Evolutionary conservation across 176 grass and related monocot genomes (phyloP).

Genomic region (Ensete ventricosum): DNA sequence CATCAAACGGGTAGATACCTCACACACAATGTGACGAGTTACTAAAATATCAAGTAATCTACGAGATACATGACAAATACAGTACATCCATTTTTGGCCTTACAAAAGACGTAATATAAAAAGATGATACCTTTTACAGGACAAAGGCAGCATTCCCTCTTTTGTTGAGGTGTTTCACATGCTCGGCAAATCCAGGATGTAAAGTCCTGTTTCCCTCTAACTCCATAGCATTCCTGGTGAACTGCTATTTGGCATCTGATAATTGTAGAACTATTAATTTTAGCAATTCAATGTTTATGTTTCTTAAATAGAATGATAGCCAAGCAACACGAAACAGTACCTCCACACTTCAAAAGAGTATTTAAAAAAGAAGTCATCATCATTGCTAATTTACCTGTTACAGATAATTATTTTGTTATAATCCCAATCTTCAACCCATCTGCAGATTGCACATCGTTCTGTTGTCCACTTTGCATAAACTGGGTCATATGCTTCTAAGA

Average conservation of each 20-base stretch:
- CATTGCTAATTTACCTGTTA: conserved; percentile 43
- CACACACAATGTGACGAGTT: neutral
- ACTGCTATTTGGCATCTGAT: conserved; percentile 95
- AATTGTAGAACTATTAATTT: conserved; percentile 19
- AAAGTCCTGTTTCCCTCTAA: conserved; percentile 74
- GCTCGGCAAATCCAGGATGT: conserved; percentile 93
- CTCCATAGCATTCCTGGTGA: conserved; percentile 98
- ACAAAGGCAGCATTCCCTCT: conserved; percentile 88
- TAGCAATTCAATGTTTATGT: neutral
- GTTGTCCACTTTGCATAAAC: conserved; percentile 92
- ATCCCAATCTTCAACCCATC: conserved; percentile 99
- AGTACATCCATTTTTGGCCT: too few relatives aligned
- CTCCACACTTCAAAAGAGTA: neutral
- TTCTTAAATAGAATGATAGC: too few relatives aligned
- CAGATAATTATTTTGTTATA: conserved; percentile 99
- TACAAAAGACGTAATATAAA: neutral
- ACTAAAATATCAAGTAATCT: neutral
- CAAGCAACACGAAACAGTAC: neutral
- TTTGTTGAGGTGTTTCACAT: conserved; percentile 76
- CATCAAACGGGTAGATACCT: neutral
- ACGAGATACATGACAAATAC: too few relatives aligned
- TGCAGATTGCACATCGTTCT: conserved; percentile 95
- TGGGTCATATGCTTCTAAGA: conserved; percentile 87
- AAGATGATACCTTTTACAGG: conserved; percentile 68
- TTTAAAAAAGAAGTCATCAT: conserved; percentile 4